phyloP scores from a whole-genome alignment of 768 basidiomycete species.

The Naganishia vishniacii region DNA sequence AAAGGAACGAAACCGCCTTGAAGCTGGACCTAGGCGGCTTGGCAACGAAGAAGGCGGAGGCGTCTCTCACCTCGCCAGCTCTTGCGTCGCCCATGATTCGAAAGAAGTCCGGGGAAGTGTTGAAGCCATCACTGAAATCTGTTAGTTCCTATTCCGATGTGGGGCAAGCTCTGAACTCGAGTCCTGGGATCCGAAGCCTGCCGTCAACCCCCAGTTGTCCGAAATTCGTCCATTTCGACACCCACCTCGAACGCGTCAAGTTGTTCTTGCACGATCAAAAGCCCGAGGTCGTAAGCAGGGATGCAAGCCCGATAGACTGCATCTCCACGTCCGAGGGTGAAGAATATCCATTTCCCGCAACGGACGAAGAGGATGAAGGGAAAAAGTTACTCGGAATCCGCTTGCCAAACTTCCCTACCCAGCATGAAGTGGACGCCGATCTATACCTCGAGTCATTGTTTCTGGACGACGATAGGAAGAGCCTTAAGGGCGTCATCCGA shows the following conservation, averaged over 20 bases:
- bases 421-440: slow-evolving; percentile 46
- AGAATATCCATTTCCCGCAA: slow-evolving; percentile 49
- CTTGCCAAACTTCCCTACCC: slow-evolving; percentile 63
- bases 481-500: slow-evolving; percentile 66
- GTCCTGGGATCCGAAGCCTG: slow-evolving; percentile 56
- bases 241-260: slow-evolving; percentile 87
- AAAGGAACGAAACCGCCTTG: slow-evolving; percentile 39
- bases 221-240: slow-evolving; percentile 88
- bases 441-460: slow-evolving; percentile 51
- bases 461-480: slow-evolving; percentile 50
- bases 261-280: slow-evolving; percentile 92
- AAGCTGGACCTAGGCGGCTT: slow-evolving; percentile 46
- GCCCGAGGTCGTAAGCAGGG: slow-evolving; percentile 83
- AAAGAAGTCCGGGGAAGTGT: slow-evolving; percentile 89
- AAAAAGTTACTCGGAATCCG: slow-evolving; percentile 56
- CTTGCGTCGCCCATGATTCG: slow-evolving; percentile 57
- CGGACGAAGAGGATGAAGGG: slow-evolving; percentile 45
- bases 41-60: slow-evolving; percentile 24
- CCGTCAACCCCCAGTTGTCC: slow-evolving; percentile 67
- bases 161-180: slow-evolving; percentile 49
- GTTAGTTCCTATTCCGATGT: slow-evolving; percentile 55
- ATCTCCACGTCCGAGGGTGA: slow-evolving; percentile 54
- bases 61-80: slow-evolving; percentile 27
- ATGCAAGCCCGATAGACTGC: slow-evolving; percentile 73
- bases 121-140: slow-evolving; percentile 83